Base-by-base conservation (phyloP, 2,329 filamentous ascomycete genomes). In the Hymenoscyphus infarciens region DNA sequence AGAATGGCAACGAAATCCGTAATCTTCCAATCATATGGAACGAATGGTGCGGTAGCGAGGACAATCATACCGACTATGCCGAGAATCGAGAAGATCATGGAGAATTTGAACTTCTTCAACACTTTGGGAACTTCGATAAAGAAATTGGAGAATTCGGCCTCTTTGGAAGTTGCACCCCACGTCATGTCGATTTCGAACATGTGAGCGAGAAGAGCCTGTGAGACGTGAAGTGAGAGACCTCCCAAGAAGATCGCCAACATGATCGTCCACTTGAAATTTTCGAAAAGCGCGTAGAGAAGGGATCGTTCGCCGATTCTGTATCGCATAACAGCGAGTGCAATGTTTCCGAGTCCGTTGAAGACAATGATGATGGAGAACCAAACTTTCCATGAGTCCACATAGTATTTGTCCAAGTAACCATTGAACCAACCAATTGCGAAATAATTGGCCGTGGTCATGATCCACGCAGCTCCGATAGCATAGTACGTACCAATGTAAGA, bases 131-230 rank as follows among this genome's bases (percentile, higher is more conserved):
- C 84, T 74, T 95, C 91, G 64, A 91, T 89, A 77, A 93, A 94
- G 77, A 96, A 96, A 75, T 91, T 90, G 29, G 89, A 88, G 72
- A 89, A 87, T 70, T 92, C 88, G 57, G 85, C 85, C 78, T 96
- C 92, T 77, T 96, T 96, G 49, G 87, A 84, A 0, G 92, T 96
- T 1, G 91, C 87, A 58, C 91, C 91, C 91, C 91, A 95, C 2
- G 84, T 85, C 88, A 95, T 94, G 76, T 95, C 83, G 73, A 94
- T 86, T 77, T 90, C 86, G 74, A 95, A 90, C 84, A 95, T 91
- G 79, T 96, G 92, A 4, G 87, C 83, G 55, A 95, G 77, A 38
- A 96, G 80, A 1, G 91, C 91, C 74, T 93, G 88, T 33, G 86
- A 90, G 57, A 96, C 84, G 77, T 96, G 91, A 39, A 96, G 82